Evolutionary conservation across 345 rosid species (phyloP).

Genomic region (Populus deltoides): DNA sequence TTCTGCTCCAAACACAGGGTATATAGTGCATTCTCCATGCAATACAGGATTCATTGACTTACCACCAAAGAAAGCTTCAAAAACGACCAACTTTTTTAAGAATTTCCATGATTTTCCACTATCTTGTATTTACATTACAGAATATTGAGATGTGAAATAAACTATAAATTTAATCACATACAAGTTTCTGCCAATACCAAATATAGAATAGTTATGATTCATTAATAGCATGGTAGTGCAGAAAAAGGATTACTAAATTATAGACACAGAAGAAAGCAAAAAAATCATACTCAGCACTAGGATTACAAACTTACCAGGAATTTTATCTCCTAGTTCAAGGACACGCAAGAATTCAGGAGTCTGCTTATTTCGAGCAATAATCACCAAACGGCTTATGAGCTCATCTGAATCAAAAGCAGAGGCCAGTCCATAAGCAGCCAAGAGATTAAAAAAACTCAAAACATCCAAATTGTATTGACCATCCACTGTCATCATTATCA

Average conservation of each 20-base stretch:
- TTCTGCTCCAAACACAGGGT: too few species aligned
- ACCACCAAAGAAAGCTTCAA: too few species aligned
- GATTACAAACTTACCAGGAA: constrained; percentile 25
- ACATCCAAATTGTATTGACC: constrained; percentile 26
- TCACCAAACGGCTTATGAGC: constrained; percentile 26
- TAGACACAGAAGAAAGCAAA: neutral
- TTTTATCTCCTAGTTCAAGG: constrained; percentile 32
- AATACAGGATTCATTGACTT: too few species aligned
- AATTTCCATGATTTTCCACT: too few species aligned
- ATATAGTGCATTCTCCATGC: too few species aligned
- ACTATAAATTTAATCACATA: too few species aligned
- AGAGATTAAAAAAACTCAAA: constrained; percentile 38
- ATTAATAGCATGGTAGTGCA: too few species aligned
- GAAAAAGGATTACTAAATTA: neutral
- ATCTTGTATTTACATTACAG: too few species aligned
- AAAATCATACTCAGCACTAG: neutral
- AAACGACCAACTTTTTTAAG: too few species aligned
- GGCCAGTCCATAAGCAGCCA: constrained; percentile 37
- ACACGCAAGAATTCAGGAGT: constrained; percentile 25
- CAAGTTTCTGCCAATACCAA: too few species aligned
- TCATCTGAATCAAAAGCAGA: constrained; percentile 30
- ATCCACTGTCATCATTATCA: constrained; percentile 20
- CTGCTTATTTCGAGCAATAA: constrained; percentile 23
- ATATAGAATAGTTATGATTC: too few species aligned
- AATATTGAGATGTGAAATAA: too few species aligned